Evolutionary conservation across 2,329 filamentous ascomycete species (phyloP), one percentile per base, ranked within the genome.

Genomic region (Trichoderma koningiopsis): DNA sequence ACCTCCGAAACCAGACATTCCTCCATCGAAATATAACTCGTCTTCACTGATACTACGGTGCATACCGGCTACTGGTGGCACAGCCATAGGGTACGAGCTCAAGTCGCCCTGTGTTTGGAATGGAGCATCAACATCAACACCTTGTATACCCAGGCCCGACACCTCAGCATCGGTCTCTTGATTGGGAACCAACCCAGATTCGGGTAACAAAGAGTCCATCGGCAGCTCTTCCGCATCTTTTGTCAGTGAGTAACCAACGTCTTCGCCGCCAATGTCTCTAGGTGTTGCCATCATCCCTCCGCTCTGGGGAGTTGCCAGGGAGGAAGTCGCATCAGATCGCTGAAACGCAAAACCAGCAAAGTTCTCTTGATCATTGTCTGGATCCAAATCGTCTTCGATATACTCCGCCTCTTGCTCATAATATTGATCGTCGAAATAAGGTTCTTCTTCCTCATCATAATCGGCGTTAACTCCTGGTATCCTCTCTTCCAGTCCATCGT

Each of bases 1-100:
- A 24, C 77, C 76, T 52, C 83, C 80, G 66, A 74, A 87, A 79
- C 69, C 84, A 16, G 85, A 83, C 72, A 88, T 79, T 2, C 89
- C 89, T 74, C 89, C 88, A 71, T 91, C 89, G 74, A 90, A 93
- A 76, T 92, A 92, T 35, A 92, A 80, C 72, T 92, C 90, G 72
- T 91, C 88, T 40, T 87, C 84, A 3, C 69, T 72, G 3, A 68
- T 33, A n/a, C 66, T 49, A 29, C 67, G 69, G 2, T 71, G 60
- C 11, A 70, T 59, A n/a, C 66, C 61, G 19, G 70, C 53, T 19
- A 71, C 70, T 2, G 69, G 66, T 24, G 74, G 49, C 40, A 73
- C 72, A 11, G 57, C 47, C 19, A 27, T 47, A 29, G 58, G 14
- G n/a, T 16, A n/a, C 24, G 65, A 47, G 27, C 14, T 52, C 14